Percentiles rank a stretch among this genome's conserved stretches.
Conservation (phyloP, 1,284 basidiomycete species). For the Tylopilus sp. region DNA sequence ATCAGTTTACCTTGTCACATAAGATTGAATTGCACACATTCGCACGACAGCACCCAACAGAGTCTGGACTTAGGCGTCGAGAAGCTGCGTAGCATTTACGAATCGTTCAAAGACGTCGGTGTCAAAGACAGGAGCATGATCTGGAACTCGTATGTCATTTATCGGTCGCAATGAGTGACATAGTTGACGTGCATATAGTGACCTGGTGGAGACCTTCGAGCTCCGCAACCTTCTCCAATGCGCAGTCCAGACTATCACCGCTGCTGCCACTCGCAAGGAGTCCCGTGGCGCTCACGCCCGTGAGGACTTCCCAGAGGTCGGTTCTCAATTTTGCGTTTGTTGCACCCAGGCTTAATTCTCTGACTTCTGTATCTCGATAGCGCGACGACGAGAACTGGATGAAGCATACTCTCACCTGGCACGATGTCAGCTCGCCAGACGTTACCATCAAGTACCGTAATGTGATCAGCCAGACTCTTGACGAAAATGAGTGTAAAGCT, state of each 20-base stretch:
- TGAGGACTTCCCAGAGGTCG: conserved; percentile 87
- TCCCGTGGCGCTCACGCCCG: conserved; percentile 97
- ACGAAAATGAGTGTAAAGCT: conserved; percentile 92
- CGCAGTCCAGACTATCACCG: conserved; percentile 92
- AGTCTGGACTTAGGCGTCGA: conserved; percentile 88
- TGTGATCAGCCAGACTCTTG: conserved; percentile 83
- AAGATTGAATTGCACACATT: conserved; percentile 21
- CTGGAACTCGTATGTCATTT: conserved; percentile 83
- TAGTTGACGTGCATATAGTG: conserved; percentile 45
- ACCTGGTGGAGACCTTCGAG: conserved; percentile 95
- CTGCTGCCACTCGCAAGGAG: conserved; percentile 94
- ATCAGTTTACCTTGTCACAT: not conserved
- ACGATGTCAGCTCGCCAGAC: conserved; percentile 66
- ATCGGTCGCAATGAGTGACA: not conserved
- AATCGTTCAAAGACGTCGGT: conserved; percentile 84
- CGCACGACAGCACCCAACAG: conserved; percentile 68
- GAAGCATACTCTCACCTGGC: conserved; percentile 91
- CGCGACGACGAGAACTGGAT: conserved; percentile 90
- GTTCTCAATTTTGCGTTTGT: conserved; percentile 21
- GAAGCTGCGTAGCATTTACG: conserved; percentile 84
- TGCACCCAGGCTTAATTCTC: not conserved
- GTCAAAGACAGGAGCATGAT: conserved; percentile 99
- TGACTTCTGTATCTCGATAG: conserved; percentile 35
- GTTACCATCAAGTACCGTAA: conserved; percentile 87
- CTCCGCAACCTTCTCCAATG: conserved; percentile 94